Conservation (phyloP, 495 filamentous ascomycete species). For the Extremus antarcticus region DNA sequence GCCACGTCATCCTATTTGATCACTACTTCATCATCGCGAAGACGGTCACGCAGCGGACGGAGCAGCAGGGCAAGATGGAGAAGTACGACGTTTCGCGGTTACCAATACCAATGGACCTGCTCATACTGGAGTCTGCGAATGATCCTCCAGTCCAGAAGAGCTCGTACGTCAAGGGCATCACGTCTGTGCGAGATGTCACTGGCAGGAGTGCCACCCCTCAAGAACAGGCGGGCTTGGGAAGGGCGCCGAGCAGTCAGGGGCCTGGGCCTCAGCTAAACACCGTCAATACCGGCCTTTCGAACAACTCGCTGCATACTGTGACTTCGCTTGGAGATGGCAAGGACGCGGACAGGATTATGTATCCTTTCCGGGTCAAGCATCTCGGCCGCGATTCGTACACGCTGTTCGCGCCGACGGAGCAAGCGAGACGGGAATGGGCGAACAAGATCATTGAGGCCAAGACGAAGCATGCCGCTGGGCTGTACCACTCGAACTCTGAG, state of each 20-base stretch:
- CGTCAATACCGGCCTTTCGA: conserved; percentile 46
- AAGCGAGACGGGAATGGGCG: conserved; percentile 78
- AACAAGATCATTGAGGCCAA: conserved; percentile 89
- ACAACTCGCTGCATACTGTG: conserved; percentile 41
- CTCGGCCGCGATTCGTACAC: conserved; percentile 84
- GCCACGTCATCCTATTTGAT: conserved; percentile 86
- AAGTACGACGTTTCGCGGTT: conserved; percentile 91
- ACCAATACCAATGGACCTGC: conserved; percentile 94
- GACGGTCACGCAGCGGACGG: conserved; percentile 54
- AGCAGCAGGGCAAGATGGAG: conserved; percentile 58
- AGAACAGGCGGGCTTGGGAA: conserved; percentile 37
- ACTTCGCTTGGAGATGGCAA: conserved; percentile 35
- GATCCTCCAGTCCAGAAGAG: conserved; percentile 86
- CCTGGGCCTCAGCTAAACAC: conserved; percentile 53
- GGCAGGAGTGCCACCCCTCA: conserved; percentile 34
- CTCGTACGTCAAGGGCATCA: conserved; percentile 57
- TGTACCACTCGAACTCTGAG: conserved; percentile 89
- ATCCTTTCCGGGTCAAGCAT: conserved; percentile 93
- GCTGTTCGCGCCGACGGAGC: conserved; percentile 65
- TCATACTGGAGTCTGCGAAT: conserved; percentile 80
- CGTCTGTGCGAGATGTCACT: conserved; percentile 49
- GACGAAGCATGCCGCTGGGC: conserved; percentile 74
- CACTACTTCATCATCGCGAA: conserved; percentile 95
- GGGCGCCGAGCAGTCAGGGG: conserved; percentile 39
- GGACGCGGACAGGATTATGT: conserved; percentile 78